Evolutionary conservation across 768 basidiomycete species (phyloP).

Genomic region (Termitomyces sp.): DNA sequence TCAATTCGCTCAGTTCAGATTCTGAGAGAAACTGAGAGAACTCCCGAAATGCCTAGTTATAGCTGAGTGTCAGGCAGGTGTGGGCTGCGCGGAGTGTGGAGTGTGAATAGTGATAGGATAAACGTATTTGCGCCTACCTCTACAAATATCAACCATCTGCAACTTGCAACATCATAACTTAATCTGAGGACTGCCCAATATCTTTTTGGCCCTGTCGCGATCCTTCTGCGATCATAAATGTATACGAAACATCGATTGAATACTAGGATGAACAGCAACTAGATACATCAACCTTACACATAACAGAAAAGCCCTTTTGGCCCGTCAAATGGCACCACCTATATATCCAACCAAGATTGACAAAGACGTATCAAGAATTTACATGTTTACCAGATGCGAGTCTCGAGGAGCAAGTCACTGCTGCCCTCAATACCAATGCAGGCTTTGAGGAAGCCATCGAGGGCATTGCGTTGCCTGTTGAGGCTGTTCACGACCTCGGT

Average conservation of each 20-base stretch:
- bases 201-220: too few relatives aligned
- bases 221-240: neutral
- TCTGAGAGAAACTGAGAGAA: too few relatives aligned
- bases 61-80: too few relatives aligned
- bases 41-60: too few relatives aligned
- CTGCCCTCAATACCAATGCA: conserved; percentile 83
- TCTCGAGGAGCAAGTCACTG: conserved; percentile 81
- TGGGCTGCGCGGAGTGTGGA: too few relatives aligned
- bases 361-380: neutral
- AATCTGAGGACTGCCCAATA: too few relatives aligned
- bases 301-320: neutral
- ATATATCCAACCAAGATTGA: neutral
- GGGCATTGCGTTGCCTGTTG: conserved; percentile 89
- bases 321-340: neutral
- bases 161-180: too few relatives aligned
- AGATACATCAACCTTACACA: neutral
- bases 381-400: conserved; percentile 73
- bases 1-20: too few relatives aligned
- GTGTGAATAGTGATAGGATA: too few relatives aligned
- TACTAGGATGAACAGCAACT: neutral
- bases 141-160: too few relatives aligned
- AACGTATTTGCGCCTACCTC: too few relatives aligned
- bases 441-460: conserved; percentile 92
- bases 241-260: neutral
- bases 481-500: conserved; percentile 94